A percentile compares a stretch with the other conserved stretches of the same genome.
Conservation (phyloP, 176 grass and related monocot genomes). For the Pontederia crassipes region DNA sequence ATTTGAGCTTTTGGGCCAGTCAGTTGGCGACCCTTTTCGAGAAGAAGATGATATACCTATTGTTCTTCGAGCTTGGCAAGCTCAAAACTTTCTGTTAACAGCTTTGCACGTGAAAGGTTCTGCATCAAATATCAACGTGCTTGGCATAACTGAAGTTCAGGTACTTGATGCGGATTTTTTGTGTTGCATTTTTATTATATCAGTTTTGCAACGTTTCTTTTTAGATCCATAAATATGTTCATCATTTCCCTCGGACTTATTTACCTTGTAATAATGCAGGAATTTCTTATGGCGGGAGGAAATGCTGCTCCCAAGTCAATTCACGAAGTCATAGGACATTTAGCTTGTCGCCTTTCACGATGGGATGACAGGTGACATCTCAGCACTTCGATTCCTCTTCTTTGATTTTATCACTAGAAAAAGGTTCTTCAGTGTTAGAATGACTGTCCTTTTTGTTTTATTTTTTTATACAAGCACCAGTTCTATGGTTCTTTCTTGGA, state of each 20-base stretch:
- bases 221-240: neutral
- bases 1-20: slow-evolving; percentile 97
- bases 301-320: slow-evolving; percentile 68
- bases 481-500: no score
- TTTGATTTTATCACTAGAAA: no score
- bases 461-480: no score
- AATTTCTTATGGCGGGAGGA: slow-evolving; percentile 88
- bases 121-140: slow-evolving; percentile 66
- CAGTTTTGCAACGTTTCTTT: neutral
- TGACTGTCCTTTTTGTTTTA: no score
- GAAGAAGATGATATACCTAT: slow-evolving; percentile 94
- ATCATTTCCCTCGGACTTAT: neutral
- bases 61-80: slow-evolving; percentile 87
- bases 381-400: neutral
- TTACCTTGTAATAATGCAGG: slow-evolving; percentile 35
- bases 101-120: slow-evolving; percentile 87
- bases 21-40: slow-evolving; percentile 61
- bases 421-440: no score
- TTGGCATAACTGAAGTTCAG: slow-evolving; percentile 98
- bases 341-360: slow-evolving; percentile 69
- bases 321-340: slow-evolving; percentile 95
- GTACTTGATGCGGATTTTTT: slow-evolving; percentile 25
- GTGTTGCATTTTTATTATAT: neutral
- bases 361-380: slow-evolving; percentile 79
- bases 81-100: slow-evolving; percentile 80